These are phyloP conservation scores for Colletotrichum phormii DNA, from an alignment of 2,329 filamentous ascomycete genomes.

Conservation along the genomic window DNA sequence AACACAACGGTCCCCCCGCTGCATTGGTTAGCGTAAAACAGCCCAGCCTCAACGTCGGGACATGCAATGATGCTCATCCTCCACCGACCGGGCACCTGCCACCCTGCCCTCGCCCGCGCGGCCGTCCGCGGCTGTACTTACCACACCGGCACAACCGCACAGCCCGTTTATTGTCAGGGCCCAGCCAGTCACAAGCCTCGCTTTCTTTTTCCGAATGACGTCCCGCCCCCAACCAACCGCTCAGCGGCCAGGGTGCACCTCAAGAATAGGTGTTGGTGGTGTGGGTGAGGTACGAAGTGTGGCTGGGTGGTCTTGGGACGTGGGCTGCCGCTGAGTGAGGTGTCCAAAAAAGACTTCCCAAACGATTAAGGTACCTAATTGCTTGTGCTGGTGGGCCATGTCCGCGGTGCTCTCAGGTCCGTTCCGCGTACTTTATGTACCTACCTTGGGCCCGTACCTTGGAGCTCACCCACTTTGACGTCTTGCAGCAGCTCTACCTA, in stretches of 20 bases:
- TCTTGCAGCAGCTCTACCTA: neutral
- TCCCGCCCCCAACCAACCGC: constrained; percentile 28
- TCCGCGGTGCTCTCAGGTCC: neutral
- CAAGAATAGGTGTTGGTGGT: neutral
- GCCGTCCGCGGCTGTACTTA: constrained; percentile 22
- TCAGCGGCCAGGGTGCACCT: constrained; percentile 1
- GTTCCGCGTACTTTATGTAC: neutral
- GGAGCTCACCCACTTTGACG: neutral
- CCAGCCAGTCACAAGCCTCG: constrained; percentile 17
- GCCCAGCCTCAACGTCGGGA: constrained; percentile 3
- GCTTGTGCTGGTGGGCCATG: too few species aligned
- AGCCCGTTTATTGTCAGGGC: constrained; percentile 16
- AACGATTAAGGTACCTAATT: neutral
- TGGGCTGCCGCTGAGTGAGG: constrained; percentile 9
- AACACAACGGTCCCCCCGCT: neutral
- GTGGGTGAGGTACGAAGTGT: constrained; percentile 10
- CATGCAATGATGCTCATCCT: neutral
- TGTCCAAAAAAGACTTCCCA: constrained; percentile 24
- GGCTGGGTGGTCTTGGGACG: constrained; percentile 12
- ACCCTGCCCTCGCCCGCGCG: neutral
- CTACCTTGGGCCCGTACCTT: neutral
- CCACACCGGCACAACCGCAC: constrained; percentile 5
- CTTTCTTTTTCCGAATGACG: constrained; percentile 19
- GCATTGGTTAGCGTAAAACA: neutral
- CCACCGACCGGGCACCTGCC: constrained; percentile 21